Conservation (phyloP, 352 stramenopile genomes). For the Globisporangium nagaii region DNA sequence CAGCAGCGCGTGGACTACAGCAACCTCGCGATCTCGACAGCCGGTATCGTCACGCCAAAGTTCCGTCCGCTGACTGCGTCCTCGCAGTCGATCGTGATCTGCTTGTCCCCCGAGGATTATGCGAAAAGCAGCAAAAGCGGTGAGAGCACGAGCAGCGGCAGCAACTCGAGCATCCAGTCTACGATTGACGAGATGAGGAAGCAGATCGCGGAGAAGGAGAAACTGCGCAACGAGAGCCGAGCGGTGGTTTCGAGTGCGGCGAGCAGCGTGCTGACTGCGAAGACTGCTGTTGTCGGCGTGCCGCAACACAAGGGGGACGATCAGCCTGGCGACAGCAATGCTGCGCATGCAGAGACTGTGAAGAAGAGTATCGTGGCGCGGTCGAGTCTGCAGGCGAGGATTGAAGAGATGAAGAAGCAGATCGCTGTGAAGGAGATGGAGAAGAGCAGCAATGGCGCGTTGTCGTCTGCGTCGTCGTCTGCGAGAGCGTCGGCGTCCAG, state of each 20-base stretch:
- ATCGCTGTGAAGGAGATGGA: slow-evolving; percentile 25
- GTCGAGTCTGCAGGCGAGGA: slow-evolving; percentile 10
- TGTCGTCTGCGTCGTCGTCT: background rate
- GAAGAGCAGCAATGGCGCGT: slow-evolving; percentile 8
- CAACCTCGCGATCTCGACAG: background rate
- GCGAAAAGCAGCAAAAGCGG: slow-evolving; percentile 13
- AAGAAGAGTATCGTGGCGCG: background rate
- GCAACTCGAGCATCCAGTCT: slow-evolving; percentile 18
- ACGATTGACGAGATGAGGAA: slow-evolving; percentile 51
- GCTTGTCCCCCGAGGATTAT: slow-evolving; percentile 48
- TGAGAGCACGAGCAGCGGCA: slow-evolving; percentile 8
- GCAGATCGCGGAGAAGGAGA: slow-evolving; percentile 53
- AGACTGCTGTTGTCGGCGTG: background rate
- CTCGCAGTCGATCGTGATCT: slow-evolving; percentile 67
- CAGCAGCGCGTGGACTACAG: background rate
- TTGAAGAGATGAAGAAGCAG: slow-evolving; percentile 23
- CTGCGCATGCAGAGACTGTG: background rate
- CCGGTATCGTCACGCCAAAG: slow-evolving; percentile 14
- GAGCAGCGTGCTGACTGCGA: background rate
- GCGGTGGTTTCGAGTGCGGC: background rate
- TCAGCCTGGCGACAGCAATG: background rate
- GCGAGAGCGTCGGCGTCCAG: slow-evolving; percentile 5
- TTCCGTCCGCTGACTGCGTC: slow-evolving; percentile 59
- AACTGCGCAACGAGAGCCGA: slow-evolving; percentile 19
- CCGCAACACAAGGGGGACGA: background rate